Conservation (phyloP, 352 stramenopile species). For the Globisporangium perplexum region DNA sequence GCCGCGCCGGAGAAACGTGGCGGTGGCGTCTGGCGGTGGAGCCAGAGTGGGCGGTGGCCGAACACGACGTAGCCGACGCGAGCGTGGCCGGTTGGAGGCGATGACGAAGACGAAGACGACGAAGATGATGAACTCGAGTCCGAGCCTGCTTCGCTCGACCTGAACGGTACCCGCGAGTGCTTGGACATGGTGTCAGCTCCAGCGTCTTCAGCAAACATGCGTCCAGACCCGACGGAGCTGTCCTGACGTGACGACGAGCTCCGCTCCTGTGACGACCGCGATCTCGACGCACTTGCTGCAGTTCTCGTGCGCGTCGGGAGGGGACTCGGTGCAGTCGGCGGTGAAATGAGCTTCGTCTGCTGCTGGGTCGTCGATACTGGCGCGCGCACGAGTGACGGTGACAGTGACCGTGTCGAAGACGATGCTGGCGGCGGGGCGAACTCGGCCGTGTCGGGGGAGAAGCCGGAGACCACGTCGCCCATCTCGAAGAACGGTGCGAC, state of each 20-base stretch:
- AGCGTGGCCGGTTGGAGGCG: background rate
- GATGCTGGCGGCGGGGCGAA: background rate
- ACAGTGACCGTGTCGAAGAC: background rate
- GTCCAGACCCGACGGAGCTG: background rate
- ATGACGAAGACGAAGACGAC: background rate
- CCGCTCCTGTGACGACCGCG: background rate
- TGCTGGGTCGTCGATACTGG: background rate
- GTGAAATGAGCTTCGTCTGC: background rate
- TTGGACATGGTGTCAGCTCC: background rate
- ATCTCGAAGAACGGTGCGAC: background rate
- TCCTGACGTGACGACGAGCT: background rate
- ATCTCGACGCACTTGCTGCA: background rate
- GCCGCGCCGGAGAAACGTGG: background rate
- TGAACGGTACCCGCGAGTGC: background rate
- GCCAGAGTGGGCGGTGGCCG: constrained; percentile 1
- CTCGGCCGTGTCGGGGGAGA: background rate
- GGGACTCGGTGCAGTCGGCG: background rate
- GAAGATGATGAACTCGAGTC: background rate
- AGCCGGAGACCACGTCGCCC: background rate
- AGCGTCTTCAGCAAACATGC: background rate
- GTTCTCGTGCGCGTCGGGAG: background rate
- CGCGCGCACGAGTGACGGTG: background rate
- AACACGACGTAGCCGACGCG: background rate
- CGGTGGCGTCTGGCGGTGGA: background rate
- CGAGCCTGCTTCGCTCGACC: background rate